Evolutionary conservation across 768 basidiomycete species (phyloP).

Genomic region (Lactarius trivialis): DNA sequence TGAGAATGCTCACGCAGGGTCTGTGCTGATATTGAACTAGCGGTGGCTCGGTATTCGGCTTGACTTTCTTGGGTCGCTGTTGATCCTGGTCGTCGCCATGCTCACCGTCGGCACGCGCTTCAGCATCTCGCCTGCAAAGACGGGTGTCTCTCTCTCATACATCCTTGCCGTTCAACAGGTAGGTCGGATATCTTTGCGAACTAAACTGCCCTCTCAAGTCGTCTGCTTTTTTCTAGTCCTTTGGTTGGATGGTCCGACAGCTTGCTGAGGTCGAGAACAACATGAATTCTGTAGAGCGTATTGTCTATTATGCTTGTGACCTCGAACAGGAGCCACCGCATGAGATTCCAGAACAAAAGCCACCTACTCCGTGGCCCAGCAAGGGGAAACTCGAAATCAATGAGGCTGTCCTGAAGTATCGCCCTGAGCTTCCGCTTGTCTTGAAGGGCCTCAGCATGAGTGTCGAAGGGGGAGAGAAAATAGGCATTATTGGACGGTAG

Average conservation of each 20-base stretch:
- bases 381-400: slow-evolving; percentile 68
- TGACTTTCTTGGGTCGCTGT: slow-evolving; percentile 69
- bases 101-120: slow-evolving; percentile 70
- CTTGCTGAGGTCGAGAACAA: slow-evolving; percentile 86
- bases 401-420: slow-evolving; percentile 71
- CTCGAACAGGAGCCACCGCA: slow-evolving; percentile 81
- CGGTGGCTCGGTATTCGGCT: slow-evolving; percentile 86
- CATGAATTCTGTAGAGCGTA: slow-evolving; percentile 86
- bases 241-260: slow-evolving; percentile 73
- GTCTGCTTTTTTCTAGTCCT: slow-evolving; percentile 34
- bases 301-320: slow-evolving; percentile 72
- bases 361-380: slow-evolving; percentile 64
- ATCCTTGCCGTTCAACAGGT: slow-evolving; percentile 74
- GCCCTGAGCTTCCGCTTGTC: slow-evolving; percentile 83
- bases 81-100: slow-evolving; percentile 75
- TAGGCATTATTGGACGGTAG: slow-evolving; percentile 77
- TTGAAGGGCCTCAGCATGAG: slow-evolving; percentile 75
- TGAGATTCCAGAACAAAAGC: slow-evolving; percentile 52
- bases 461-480: slow-evolving; percentile 74
- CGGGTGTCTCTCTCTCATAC: slow-evolving; percentile 70
- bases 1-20: slow-evolving; percentile 39
- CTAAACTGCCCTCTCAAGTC: background rate
- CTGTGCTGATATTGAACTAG: slow-evolving; percentile 63
- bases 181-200: slow-evolving; percentile 20
- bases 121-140: slow-evolving; percentile 71